Base-by-base conservation (phyloP, 1,284 basidiomycete genomes). In the Irpex lacteus region DNA sequence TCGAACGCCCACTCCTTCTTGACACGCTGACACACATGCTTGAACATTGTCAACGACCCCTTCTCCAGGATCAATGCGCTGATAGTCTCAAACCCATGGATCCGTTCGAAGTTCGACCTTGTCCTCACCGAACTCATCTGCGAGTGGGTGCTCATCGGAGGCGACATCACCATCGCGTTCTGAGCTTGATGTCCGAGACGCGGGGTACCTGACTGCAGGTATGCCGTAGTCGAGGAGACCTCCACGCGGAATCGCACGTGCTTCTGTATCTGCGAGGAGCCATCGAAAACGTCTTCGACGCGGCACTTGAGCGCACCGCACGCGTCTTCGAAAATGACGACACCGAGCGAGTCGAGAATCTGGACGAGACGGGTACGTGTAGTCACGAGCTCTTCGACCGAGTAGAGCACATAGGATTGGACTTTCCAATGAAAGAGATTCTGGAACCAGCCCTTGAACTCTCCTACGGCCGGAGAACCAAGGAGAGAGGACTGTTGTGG, bases 21-120 rank as follows among this genome's bases (percentile, higher is more conserved):
- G 70, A 97, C 74, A 66, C 83, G 82, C 70, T 85, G 84, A 79
- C 90, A 92, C 18, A 95, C 81, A 9, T 82, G 78, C 74, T 88
- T 88, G 80, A 96, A 95, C 59, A 90, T 90, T 66, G 90, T 88
- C 71, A 90, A 79, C 3, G 94, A 91, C 13, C 95, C 95, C 76
- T 95, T 96, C 80, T 97, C 95, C 69, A 95, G 91, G 21, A 92
- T 82, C 72, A 96, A 80, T 54, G 88, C 85, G 67, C 75, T 66
- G 59, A 69, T 67, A 1, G 71, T 70, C 65, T 73, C 71, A 62
- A 69, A 73, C 6, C 68, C 73, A 9, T 62, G 55, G 44, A 65
- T 38, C 62, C 60, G 54, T 58, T 66, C 68, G 62, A 67, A 60
- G 11, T 56, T 44, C 36, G 49, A 38, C 36, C 66, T 57, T 59